These are phyloP conservation scores for Solanum sitiens DNA, from an alignment of 257 asterid species.

Conservation along the genomic window DNA sequence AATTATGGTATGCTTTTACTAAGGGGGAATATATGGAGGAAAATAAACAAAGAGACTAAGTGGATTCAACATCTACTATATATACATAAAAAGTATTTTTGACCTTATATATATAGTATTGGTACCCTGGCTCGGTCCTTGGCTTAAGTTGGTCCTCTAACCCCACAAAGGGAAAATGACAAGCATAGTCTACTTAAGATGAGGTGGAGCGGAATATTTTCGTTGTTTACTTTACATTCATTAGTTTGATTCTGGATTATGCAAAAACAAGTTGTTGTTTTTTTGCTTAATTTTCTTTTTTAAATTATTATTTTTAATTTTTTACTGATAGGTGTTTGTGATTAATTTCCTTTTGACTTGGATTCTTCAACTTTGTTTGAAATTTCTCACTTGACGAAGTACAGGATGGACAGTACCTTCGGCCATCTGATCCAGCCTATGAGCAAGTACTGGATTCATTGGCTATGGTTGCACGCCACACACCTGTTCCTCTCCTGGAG, in stretches of 20 bases:
- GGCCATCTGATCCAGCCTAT: conserved; percentile 98
- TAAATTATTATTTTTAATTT: neutral
- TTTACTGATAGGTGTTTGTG: neutral
- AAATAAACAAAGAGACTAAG: too few relatives aligned
- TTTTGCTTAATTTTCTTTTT: neutral
- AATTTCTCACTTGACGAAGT: conserved; percentile 6
- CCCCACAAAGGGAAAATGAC: neutral
- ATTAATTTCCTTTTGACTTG: neutral
- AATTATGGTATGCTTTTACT: neutral
- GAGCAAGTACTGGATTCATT: conserved; percentile 98
- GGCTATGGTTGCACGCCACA: conserved; percentile 99
- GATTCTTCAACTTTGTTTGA: neutral
- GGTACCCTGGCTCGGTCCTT: neutral
- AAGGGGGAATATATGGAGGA: neutral
- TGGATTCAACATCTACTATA: neutral
- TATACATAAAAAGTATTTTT: too few relatives aligned
- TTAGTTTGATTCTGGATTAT: neutral
- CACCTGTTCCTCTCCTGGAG: conserved; percentile 95
- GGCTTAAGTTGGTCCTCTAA: neutral
- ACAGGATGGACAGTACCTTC: conserved; percentile 99
- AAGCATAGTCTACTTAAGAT: neutral
- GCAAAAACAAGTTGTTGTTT: neutral
- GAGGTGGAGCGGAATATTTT: neutral
- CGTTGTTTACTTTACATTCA: neutral
- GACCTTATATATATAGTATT: neutral